phyloP scores from a whole-genome alignment of 306 rosid species.

The Begonia fuchsioides region DNA sequence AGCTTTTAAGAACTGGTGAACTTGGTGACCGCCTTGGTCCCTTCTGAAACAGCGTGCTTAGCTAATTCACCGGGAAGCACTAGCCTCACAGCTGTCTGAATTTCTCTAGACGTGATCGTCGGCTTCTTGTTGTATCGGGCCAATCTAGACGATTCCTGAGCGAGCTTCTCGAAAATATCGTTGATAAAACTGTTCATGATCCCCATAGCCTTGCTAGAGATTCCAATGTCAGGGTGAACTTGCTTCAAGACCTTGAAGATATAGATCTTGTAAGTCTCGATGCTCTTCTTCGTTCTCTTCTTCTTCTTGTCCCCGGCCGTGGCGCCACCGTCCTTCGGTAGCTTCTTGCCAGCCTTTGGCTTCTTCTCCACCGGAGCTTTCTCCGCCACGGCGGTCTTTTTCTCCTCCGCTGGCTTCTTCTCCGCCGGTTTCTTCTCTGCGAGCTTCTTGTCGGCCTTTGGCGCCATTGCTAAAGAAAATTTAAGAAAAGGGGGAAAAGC shows the following conservation, averaged over 20 bases:
- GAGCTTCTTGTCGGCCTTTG: conserved; percentile 16
- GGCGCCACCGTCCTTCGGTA: conserved; percentile 43
- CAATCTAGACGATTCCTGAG: conserved; percentile 49
- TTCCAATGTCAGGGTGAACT: conserved; percentile 64
- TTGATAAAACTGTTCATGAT: conserved; percentile 72
- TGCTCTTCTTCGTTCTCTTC: conserved; percentile 56
- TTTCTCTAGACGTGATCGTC: conserved; percentile 56
- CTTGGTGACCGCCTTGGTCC: conserved; percentile 66
- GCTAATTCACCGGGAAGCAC: conserved; percentile 67
- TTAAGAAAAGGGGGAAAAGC: too few species aligned
- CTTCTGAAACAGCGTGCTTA: conserved; percentile 58
- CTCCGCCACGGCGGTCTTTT: conserved; percentile 41
- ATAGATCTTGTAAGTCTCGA: conserved; percentile 25
- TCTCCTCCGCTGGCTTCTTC: conserved; percentile 59
- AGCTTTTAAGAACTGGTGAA: conserved; percentile 30
- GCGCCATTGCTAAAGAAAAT: too few species aligned
- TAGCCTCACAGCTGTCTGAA: conserved; percentile 60
- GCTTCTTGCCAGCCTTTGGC: conserved; percentile 73
- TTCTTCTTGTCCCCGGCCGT: conserved; percentile 54
- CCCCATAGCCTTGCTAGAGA: conserved; percentile 65
- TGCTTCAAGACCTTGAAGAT: conserved; percentile 44
- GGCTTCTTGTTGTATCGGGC: conserved; percentile 80
- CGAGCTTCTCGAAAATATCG: conserved; percentile 66
- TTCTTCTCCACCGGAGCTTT: conserved; percentile 66
- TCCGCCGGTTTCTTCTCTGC: conserved; percentile 40